Evolutionary conservation across 805 yeast genomes (phyloP), one percentile per base, ranked within the genome.

Genomic region (Schizosaccharomyces lindneri): DNA sequence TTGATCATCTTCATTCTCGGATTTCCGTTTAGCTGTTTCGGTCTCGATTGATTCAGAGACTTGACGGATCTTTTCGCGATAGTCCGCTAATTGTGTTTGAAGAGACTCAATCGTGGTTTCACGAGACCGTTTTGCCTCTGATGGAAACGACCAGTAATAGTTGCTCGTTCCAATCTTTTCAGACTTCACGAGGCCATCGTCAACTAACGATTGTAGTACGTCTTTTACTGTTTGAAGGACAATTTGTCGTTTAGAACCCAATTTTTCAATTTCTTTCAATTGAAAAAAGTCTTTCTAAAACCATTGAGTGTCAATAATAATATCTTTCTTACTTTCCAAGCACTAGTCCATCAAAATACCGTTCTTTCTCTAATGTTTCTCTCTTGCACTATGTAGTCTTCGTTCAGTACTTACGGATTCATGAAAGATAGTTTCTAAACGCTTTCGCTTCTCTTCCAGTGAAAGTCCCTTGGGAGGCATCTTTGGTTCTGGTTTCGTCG

Each of bases 161-260:
- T 71, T 64, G 68, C 70, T 67, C 76, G 72, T 71, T 0, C 84
- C 85, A 67, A 84, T 79, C 67, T 80, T 81, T 63, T 78, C 81
- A 48, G 74, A 73, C 55, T 73, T 74, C 6, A 79, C 73, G 39
- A 78, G 65, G 29, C 73, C 76, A 61, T 80, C 84, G 64, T 79
- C 81, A 9, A 78, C 66, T 63, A 80, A 71, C 3, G 67, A 64
- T 55, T 76, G 77, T 9, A 80, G 65, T 1, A 79, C 64, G 9
- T 77, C 81, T 65, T 80, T 80, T 51, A 80, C 78, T 61, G 78
- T 76, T 79, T 79, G 79, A 0, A 79, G 67, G n/a, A 78, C 74
- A 5, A 80, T 74, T 0, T 81, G 81, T 0, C 75, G 73, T 59
- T 70, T 70, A 2, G 79, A 72, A 0, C 74, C 80, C 9, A 68